Conservation (phyloP, 352 stramenopile genomes). For the Blastocystis sp. region DNA sequence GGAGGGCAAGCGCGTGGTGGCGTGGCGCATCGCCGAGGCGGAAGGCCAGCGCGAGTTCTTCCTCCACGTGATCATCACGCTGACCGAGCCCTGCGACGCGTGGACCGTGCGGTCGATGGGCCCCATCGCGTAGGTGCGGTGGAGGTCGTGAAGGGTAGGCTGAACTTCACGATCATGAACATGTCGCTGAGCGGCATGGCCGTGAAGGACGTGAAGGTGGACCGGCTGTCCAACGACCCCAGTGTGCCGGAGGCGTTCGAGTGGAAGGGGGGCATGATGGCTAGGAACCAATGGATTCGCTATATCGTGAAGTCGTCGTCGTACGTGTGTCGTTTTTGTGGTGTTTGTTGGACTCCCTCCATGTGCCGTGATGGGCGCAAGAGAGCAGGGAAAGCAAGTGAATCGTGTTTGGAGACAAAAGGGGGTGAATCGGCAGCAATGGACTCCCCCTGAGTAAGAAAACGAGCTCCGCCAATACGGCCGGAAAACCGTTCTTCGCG, state of each 20-base stretch:
- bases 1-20: constrained; percentile 50
- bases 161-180: constrained; percentile 54
- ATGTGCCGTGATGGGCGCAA: too few species aligned
- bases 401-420: too few species aligned
- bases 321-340: constrained; percentile 37
- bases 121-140: not conserved
- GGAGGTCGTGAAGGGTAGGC: not conserved
- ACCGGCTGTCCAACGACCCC: not conserved
- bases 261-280: not conserved
- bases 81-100: constrained; percentile 40
- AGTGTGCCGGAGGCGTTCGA: not conserved
- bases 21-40: constrained; percentile 37
- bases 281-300: constrained; percentile 23
- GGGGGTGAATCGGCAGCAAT: too few species aligned
- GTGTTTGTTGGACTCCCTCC: constrained; percentile 24
- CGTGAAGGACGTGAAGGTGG: constrained; percentile 24
- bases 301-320: constrained; percentile 46
- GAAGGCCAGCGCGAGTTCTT: constrained; percentile 31
- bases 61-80: constrained; percentile 67
- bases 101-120: constrained; percentile 61
- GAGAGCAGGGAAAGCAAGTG: too few species aligned
- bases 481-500: not conserved
- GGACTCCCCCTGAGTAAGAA: not conserved
- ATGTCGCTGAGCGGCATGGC: constrained; percentile 61
- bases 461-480: not conserved